These are phyloP conservation scores for Trichomonascaceae sp. DNA, from an alignment of 1,139 yeast species.

Conservation along the genomic window DNA sequence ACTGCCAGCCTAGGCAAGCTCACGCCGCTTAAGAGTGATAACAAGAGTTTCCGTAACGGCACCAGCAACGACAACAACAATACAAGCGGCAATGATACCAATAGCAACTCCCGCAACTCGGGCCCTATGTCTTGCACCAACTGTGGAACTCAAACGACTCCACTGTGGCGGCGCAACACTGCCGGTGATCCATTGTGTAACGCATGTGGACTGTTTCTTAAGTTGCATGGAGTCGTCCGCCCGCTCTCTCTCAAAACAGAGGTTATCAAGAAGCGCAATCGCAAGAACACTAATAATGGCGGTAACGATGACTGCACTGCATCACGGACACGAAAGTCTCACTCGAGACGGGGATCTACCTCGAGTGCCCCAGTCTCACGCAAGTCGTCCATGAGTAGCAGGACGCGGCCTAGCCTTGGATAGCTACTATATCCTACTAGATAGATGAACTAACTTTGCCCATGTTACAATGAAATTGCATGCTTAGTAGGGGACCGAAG, in stretches of 20 bases:
- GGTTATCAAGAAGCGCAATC: conserved; percentile 68
- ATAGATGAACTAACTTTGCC: too few relatives aligned
- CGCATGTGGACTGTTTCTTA: conserved; percentile 87
- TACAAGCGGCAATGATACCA: conserved; percentile 2
- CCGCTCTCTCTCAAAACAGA: conserved; percentile 86
- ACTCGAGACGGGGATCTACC: conserved; percentile 9
- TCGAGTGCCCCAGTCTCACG: conserved; percentile 6
- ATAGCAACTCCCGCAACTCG: conserved; percentile 1
- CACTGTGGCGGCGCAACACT: conserved; percentile 89
- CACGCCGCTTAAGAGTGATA: too few relatives aligned
- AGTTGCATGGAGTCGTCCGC: conserved; percentile 86
- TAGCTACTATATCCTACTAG: too few relatives aligned
- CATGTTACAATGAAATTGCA: too few relatives aligned
- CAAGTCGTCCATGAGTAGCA: conserved; percentile 6
- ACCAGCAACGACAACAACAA: neutral
- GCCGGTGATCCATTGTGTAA: conserved; percentile 89
- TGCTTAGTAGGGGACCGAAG: too few relatives aligned
- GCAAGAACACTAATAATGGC: conserved; percentile 11
- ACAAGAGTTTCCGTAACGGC: too few relatives aligned
- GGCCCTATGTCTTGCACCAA: conserved; percentile 48
- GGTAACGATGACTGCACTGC: conserved; percentile 5
- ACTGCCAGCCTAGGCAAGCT: too few relatives aligned
- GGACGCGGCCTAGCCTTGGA: too few relatives aligned
- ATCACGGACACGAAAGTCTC: conserved; percentile 6
- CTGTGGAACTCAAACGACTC: conserved; percentile 88